A percentile compares a stretch with the other conserved stretches of the same genome.
Evolutionary conservation across 73 alveolate genomes (phyloP).

Genomic region (Paramecium caudatum): DNA sequence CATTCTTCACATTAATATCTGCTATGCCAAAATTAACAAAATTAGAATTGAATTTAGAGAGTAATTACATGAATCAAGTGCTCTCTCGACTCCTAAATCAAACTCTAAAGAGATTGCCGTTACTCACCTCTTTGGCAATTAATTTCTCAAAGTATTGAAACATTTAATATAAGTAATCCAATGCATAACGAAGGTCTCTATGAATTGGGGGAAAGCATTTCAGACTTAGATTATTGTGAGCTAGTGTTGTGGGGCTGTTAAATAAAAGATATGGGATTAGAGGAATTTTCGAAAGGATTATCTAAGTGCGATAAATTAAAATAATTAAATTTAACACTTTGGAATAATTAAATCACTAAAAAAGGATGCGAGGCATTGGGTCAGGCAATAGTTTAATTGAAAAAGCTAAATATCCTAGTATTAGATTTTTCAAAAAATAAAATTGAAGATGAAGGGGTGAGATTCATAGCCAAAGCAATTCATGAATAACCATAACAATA

Average conservation of each 20-base stretch:
- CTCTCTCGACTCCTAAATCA: neutral
- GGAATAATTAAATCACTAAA: slow-evolving; percentile 46
- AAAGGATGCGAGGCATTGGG: slow-evolving; percentile 47
- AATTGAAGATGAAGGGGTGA: slow-evolving; percentile 50
- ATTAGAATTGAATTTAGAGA: slow-evolving; percentile 12
- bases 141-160: slow-evolving; percentile 37
- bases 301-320: slow-evolving; percentile 3
- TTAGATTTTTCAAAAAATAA: slow-evolving; percentile 43
- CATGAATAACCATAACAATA: neutral
- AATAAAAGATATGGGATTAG: slow-evolving; percentile 56
- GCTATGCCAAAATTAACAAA: slow-evolving; percentile 43
- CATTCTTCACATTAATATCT: slow-evolving; percentile 20
- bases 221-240: neutral
- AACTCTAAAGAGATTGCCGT: neutral
- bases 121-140: neutral
- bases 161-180: neutral
- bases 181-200: slow-evolving; percentile 39
- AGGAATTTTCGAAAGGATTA: slow-evolving; percentile 40
- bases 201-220: slow-evolving; percentile 46
- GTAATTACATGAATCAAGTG: slow-evolving; percentile 53
- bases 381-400: neutral
- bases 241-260: slow-evolving; percentile 21
- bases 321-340: neutral
- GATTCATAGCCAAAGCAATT: slow-evolving; percentile 32
- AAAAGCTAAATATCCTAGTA: neutral